Base-by-base conservation (phyloP, 2,329 filamentous ascomycete species). In the Xylariales sp. region DNA sequence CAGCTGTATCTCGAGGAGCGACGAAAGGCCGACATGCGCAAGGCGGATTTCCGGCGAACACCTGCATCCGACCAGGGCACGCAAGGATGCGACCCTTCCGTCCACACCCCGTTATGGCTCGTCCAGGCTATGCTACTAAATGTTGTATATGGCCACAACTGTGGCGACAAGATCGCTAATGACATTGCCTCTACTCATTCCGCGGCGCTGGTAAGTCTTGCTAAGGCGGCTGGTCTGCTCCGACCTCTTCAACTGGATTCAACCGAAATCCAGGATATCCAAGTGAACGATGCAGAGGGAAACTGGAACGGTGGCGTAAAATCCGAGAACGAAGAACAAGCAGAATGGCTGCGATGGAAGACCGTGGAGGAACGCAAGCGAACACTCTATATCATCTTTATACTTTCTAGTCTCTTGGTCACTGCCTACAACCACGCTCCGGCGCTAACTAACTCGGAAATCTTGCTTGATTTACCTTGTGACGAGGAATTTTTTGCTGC, bases 81-180 rank as follows among this genome's bases (percentile, higher is more conserved):
- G 12, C 82, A 85, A 52, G 77, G 80, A 18, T 81, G 84, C 62
- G 91, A 93, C 66, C 86, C 86, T 57, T 85, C 89, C 16, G 86
- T 89, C 46, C 89, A 93, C 72, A 95, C 94, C 1, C 95, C 95
- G 0, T 85, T 97, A 48, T 98, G 95, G 94, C 86, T 99, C 32
- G 94, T 98, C 16, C 96, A 98, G 80, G 93, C 95, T 0, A 98
- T 98, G 95, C 84, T 98, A 8, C 85, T 99, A 58, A 98, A 97
- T 77, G 93, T 98, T 45, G 92, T 97, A 16, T 98, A 97, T 77
- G 95, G 95, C 14, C 93, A 97, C 79, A 97, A 97, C 73, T 97
- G 94, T 78, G 93, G 93, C 45, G 95, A 98, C 78, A 95, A 97
- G 81, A 91, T 90, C 62, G 92, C 93, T 28, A 93, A 93, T 68